phyloP scores from a whole-genome alignment of 2,329 filamentous ascomycete species.

The Sclerotinia spermophila region DNA sequence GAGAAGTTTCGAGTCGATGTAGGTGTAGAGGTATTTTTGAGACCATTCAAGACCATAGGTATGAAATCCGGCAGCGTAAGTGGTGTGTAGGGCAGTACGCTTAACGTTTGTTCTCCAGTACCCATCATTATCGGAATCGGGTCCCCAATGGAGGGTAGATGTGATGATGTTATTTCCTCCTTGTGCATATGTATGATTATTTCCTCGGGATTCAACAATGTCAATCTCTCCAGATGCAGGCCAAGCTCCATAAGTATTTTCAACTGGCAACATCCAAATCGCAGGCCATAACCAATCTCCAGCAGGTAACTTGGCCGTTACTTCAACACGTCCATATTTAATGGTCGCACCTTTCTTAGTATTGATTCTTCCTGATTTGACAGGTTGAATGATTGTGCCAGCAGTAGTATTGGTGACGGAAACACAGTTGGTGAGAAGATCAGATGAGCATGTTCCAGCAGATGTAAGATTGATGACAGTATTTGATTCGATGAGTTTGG shows the following conservation, averaged over 20 bases:
- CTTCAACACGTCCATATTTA: conserved; percentile 78
- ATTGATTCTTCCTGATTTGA: conserved; percentile 74
- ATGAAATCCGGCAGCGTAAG: conserved; percentile 66
- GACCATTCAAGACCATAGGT: conserved; percentile 83
- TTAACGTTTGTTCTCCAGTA: conserved; percentile 85
- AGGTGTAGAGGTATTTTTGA: conserved; percentile 84
- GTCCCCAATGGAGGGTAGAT: conserved; percentile 80
- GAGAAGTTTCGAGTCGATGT: conserved; percentile 73
- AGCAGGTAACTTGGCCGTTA: conserved; percentile 68
- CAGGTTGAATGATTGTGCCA: conserved; percentile 71
- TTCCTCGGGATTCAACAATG: conserved; percentile 75
- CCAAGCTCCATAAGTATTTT: conserved; percentile 71
- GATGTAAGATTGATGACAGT: conserved; percentile 64
- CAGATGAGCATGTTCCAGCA: conserved; percentile 65
- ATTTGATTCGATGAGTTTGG: conserved; percentile 60
- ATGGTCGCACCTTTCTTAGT: conserved; percentile 67
- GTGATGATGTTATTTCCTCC: conserved; percentile 80
- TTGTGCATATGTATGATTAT: conserved; percentile 71
- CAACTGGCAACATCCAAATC: conserved; percentile 83
- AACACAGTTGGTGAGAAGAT: conserved; percentile 57
- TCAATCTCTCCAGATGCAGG: conserved; percentile 80
- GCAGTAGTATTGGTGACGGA: conserved; percentile 73
- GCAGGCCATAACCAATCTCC: conserved; percentile 90
- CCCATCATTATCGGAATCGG: conserved; percentile 65
- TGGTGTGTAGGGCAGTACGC: conserved; percentile 68